These are phyloP conservation scores for Effrenium voratum DNA, from an alignment of 73 alveolate species.

Conservation along the genomic window DNA sequence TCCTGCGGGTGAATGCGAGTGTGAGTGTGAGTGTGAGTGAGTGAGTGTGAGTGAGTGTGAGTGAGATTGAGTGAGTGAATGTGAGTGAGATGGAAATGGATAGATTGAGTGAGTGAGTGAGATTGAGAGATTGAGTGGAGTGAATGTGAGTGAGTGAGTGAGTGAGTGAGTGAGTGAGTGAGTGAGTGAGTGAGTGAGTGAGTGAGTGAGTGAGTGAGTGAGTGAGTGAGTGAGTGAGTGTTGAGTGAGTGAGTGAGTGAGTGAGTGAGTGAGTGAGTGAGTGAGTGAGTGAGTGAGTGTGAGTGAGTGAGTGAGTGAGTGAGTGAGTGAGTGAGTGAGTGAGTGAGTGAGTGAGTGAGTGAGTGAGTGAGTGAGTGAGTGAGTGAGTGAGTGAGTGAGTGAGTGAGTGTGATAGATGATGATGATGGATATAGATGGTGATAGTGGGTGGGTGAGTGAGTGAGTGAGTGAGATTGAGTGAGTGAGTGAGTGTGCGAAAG, in stretches of 20 bases:
- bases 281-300: constrained; percentile 36
- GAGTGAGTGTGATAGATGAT: neutral
- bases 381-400: too few species aligned
- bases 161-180: constrained; percentile 34
- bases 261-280: constrained; percentile 1
- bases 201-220: constrained; percentile 21
- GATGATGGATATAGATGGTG: neutral
- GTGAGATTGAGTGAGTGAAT: too few species aligned
- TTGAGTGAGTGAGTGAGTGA: constrained; percentile 33
- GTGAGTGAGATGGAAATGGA: too few species aligned
- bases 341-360: neutral
- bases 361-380: neutral
- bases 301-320: neutral
- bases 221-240: constrained; percentile 9
- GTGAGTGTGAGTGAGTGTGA: too few species aligned
- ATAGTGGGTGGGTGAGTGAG: neutral
- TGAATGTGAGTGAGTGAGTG: constrained; percentile 37
- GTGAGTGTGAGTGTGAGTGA: too few species aligned
- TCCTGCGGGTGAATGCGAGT: too few species aligned
- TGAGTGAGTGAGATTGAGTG: neutral
- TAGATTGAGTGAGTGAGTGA: neutral
- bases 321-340: neutral
- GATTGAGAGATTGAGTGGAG: too few species aligned
- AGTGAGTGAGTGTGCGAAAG: neutral
- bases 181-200: constrained; percentile 23